These are phyloP conservation scores for Theobroma grandiflorum DNA, from an alignment of 441 rosid genomes.

Conservation along the genomic window DNA sequence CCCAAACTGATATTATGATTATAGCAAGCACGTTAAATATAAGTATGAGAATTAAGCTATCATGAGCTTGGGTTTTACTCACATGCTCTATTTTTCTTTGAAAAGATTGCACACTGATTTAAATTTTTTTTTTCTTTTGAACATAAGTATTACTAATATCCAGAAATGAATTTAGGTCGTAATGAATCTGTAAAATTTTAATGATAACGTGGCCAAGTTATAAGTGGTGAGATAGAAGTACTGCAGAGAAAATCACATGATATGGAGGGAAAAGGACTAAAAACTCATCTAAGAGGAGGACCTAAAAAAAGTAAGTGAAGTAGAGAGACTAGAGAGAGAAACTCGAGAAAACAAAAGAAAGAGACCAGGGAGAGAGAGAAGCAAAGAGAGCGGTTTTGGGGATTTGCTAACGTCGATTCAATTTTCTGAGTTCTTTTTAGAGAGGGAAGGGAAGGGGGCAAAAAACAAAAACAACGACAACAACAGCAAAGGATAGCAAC, in stretches of 20 bases:
- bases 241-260: conserved; percentile 11
- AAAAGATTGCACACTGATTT: background rate
- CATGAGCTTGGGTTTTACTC: background rate
- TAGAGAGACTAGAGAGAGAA: conserved; percentile 5
- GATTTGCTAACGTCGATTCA: conserved; percentile 45
- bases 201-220: background rate
- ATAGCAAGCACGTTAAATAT: background rate
- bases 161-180: background rate
- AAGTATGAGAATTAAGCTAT: background rate
- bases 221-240: conserved; percentile 17
- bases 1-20: background rate
- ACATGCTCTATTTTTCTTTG: background rate
- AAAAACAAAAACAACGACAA: conserved; percentile 11
- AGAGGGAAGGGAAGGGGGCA: background rate
- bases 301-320: background rate
- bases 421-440: background rate
- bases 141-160: background rate
- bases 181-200: background rate
- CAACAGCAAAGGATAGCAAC: conserved; percentile 10
- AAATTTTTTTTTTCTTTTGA: background rate
- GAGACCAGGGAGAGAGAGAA: conserved; percentile 12
- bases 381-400: conserved; percentile 31
- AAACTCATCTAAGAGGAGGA: background rate
- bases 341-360: conserved; percentile 2
- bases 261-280: conserved; percentile 28